Percentiles rank a stretch among this genome's conserved stretches.
These are phyloP conservation scores for Hortiboletus flavorubellus DNA, from an alignment of 768 basidiomycete species.

Conservation along the genomic window DNA sequence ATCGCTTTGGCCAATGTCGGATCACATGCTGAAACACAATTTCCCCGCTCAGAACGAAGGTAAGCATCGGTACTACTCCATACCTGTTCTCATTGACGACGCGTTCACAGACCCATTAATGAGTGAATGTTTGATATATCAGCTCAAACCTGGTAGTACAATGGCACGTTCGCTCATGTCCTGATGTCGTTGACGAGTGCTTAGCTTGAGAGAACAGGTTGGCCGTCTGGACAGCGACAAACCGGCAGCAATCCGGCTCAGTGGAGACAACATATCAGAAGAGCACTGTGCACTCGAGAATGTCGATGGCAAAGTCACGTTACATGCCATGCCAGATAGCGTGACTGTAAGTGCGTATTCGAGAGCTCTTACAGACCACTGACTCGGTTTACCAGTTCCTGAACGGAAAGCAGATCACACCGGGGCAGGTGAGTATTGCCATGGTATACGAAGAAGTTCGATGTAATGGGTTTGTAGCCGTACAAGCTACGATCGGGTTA, in stretches of 20 bases:
- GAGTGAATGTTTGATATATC: constrained; percentile 94
- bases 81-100: constrained; percentile 5
- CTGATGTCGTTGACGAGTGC: constrained; percentile 1
- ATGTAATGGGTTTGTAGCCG: constrained; percentile 39
- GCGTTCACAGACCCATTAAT: constrained; percentile 76
- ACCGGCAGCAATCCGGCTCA: constrained; percentile 84
- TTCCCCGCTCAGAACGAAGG: constrained; percentile 62
- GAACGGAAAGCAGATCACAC: constrained; percentile 84
- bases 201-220: constrained; percentile 45
- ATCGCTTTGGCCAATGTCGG: constrained; percentile 7
- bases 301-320: constrained; percentile 74
- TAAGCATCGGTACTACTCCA: constrained; percentile 26
- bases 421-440: constrained; percentile 59
- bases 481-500: constrained; percentile 91
- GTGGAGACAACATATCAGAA: constrained; percentile 86
- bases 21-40: constrained; percentile 12
- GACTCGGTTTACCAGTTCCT: constrained; percentile 58
- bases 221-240: constrained; percentile 84
- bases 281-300: constrained; percentile 95
- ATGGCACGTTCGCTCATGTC: constrained; percentile 44
- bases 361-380: constrained; percentile 6
- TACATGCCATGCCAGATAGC: constrained; percentile 76
- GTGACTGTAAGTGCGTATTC: constrained; percentile 60
- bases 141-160: constrained; percentile 83
- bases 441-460: not conserved